Conservation (phyloP, 768 basidiomycete genomes). For the Amanita fuliginea region DNA sequence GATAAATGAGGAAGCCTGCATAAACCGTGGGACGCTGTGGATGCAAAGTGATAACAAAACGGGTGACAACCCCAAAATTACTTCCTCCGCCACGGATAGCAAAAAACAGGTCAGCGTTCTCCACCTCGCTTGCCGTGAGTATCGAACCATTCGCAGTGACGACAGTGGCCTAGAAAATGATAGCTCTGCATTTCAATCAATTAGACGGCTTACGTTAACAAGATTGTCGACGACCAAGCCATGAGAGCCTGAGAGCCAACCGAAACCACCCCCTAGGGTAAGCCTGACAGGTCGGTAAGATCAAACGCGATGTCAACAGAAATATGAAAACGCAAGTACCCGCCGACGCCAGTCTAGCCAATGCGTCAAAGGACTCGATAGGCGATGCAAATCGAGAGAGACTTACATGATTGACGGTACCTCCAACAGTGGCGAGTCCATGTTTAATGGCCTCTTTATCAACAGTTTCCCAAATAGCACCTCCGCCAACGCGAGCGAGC, state of each 20-base stretch:
- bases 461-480: slow-evolving; percentile 33
- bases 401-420: slow-evolving; percentile 39
- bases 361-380: not conserved
- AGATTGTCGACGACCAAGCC: slow-evolving; percentile 41
- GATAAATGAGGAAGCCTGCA: slow-evolving; percentile 27
- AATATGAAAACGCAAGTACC: slow-evolving; percentile 19
- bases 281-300: slow-evolving; percentile 22
- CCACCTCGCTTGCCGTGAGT: slow-evolving; percentile 22
- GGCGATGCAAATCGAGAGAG: not conserved
- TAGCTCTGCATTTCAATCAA: not conserved
- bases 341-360: slow-evolving; percentile 36
- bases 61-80: slow-evolving; percentile 45
- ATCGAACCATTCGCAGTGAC: slow-evolving; percentile 33
- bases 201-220: slow-evolving; percentile 15
- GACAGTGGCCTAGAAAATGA: slow-evolving; percentile 24
- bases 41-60: slow-evolving; percentile 37
- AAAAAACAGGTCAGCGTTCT: slow-evolving; percentile 39
- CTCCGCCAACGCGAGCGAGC: slow-evolving; percentile 33
- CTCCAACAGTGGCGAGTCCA: slow-evolving; percentile 36
- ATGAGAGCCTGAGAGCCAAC: slow-evolving; percentile 33
- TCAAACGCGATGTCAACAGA: not conserved
- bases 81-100: slow-evolving; percentile 41
- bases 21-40: slow-evolving; percentile 40
- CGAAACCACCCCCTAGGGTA: slow-evolving; percentile 43
- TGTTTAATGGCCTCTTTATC: slow-evolving; percentile 31